Conservation (phyloP, 1,284 basidiomycete species). For the Inonotus hispidus region DNA sequence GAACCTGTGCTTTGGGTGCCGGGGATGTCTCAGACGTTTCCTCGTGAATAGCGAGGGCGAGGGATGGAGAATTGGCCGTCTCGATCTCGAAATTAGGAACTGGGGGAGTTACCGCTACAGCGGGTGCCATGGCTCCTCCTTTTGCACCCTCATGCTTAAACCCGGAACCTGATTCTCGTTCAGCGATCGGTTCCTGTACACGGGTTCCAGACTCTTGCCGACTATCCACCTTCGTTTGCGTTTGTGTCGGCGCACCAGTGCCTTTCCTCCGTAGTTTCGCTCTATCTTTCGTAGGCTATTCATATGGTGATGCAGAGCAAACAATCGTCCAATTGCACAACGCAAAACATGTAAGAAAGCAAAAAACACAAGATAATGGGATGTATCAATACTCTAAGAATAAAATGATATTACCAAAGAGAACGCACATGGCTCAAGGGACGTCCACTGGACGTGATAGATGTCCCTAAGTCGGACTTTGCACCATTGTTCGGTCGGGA, state of each 20-base stretch:
- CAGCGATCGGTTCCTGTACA: not conserved
- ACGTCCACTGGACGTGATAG: slow-evolving; percentile 36
- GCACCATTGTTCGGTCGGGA: slow-evolving; percentile 12
- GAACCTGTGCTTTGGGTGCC: slow-evolving; percentile 1
- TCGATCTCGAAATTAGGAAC: not conserved
- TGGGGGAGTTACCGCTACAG: not conserved
- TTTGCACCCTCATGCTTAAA: not conserved
- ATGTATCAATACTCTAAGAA: slow-evolving; percentile 21
- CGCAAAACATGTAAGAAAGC: slow-evolving; percentile 25
- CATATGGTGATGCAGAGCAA: slow-evolving; percentile 33
- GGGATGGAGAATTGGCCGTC: not conserved
- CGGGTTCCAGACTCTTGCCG: not conserved
- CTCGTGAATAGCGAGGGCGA: not conserved
- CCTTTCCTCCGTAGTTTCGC: slow-evolving; percentile 55
- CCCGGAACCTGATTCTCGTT: not conserved
- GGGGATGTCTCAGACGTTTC: slow-evolving; percentile 3
- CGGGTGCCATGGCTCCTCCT: not conserved
- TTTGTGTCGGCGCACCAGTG: too few species aligned
- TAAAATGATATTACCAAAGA: slow-evolving; percentile 49
- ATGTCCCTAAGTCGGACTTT: slow-evolving; percentile 33
- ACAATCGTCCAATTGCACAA: slow-evolving; percentile 24
- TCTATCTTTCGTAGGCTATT: slow-evolving; percentile 65
- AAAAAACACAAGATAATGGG: slow-evolving; percentile 36
- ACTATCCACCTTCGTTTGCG: not conserved
- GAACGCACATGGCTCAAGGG: slow-evolving; percentile 80